A percentile compares a stretch with the other conserved stretches of the same genome.
These are phyloP conservation scores for Fusarium sp. DNA, from an alignment of 2,329 filamentous ascomycete species.

Conservation along the genomic window DNA sequence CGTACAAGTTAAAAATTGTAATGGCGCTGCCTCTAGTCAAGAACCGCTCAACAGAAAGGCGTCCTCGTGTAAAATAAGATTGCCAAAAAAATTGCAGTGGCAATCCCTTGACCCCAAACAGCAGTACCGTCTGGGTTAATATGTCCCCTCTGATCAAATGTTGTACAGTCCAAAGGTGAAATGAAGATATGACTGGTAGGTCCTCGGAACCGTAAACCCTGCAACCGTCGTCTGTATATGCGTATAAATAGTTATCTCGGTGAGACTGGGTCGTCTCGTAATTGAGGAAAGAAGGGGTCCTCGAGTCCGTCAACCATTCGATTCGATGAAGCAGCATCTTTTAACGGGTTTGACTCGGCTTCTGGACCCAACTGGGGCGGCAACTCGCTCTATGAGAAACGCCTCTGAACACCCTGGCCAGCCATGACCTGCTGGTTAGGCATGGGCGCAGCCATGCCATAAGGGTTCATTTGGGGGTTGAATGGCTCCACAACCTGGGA, in stretches of 20 bases:
- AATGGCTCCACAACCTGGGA: conserved; percentile 66
- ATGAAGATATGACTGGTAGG: conserved; percentile 30
- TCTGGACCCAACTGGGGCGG: conserved; percentile 14
- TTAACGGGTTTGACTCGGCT: conserved; percentile 16
- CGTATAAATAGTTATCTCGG: conserved; percentile 33
- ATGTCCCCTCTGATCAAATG: conserved; percentile 42
- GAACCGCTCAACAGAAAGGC: conserved; percentile 16
- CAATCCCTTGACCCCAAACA: conserved; percentile 37
- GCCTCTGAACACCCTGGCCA: conserved; percentile 65
- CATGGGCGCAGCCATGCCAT: conserved; percentile 66
- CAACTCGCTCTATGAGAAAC: conserved; percentile 62
- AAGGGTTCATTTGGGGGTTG: conserved; percentile 68
- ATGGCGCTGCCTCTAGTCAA: conserved; percentile 20
- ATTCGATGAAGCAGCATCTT: conserved; percentile 14
- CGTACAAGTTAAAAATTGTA: conserved; percentile 49
- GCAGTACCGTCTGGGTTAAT: conserved; percentile 33
- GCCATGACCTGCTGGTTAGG: conserved; percentile 65
- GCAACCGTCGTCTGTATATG: conserved; percentile 37
- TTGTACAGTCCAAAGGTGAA: conserved; percentile 47
- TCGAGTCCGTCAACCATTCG: conserved; percentile 25
- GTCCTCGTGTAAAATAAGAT: conserved; percentile 27
- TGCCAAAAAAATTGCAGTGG: conserved; percentile 18
- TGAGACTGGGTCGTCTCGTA: conserved; percentile 12
- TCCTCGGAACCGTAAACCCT: conserved; percentile 26
- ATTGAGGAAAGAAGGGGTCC: conserved; percentile 41